Percentiles rank a stretch among this genome's conserved stretches.
These are phyloP conservation scores for Microthlaspi erraticum DNA, from an alignment of 345 rosid species.

Conservation along the genomic window DNA sequence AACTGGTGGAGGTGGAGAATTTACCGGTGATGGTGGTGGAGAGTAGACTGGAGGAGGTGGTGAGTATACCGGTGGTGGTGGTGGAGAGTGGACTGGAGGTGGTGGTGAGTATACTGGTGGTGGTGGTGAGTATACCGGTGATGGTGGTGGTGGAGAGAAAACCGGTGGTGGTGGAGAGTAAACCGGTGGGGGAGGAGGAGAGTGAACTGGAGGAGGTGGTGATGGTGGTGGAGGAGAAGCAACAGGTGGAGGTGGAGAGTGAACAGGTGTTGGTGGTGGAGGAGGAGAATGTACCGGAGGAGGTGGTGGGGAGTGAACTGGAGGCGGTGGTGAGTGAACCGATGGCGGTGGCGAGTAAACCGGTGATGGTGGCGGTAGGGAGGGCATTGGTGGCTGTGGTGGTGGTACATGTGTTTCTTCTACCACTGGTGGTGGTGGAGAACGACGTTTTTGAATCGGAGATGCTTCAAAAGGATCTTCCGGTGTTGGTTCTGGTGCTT, in stretches of 20 bases:
- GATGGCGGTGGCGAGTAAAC: constrained; percentile 12
- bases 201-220: not conserved
- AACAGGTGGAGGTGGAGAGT: constrained; percentile 13
- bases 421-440: constrained; percentile 38
- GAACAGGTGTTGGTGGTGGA: constrained; percentile 3
- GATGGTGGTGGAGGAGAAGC: not conserved
- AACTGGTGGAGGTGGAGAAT: constrained; percentile 42
- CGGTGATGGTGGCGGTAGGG: constrained; percentile 15
- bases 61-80: constrained; percentile 33
- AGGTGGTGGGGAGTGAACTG: not conserved
- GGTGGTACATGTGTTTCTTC: constrained; percentile 26
- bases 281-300: constrained; percentile 19
- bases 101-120: constrained; percentile 17
- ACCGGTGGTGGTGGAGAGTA: constrained; percentile 17
- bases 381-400: constrained; percentile 36
- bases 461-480: constrained; percentile 33
- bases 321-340: constrained; percentile 11
- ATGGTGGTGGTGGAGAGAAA: constrained; percentile 19
- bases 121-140: constrained; percentile 8
- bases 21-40: constrained; percentile 37
- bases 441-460: constrained; percentile 36
- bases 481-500: not conserved
- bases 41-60: constrained; percentile 27
- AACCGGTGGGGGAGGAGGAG: constrained; percentile 30
- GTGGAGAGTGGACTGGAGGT: constrained; percentile 29